phyloP scores from a whole-genome alignment of 441 rosid species.

The Pelargonium citronellum region DNA sequence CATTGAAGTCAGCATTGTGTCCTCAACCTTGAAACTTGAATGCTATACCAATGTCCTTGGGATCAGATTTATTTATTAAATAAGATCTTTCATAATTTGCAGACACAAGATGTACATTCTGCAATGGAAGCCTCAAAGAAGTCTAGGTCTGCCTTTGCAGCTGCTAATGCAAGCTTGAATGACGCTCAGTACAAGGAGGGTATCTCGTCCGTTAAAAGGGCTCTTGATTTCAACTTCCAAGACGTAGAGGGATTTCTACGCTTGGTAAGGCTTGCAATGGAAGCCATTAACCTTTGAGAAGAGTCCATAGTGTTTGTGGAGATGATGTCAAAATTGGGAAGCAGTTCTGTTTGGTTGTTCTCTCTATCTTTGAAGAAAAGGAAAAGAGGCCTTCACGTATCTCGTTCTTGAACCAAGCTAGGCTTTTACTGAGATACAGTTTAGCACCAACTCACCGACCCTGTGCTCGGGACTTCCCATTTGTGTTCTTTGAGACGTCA shows the following conservation, averaged over 20 bases:
- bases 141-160: constrained; percentile 59
- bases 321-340: constrained; percentile 24
- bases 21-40: neutral
- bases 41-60: neutral
- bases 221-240: constrained; percentile 93
- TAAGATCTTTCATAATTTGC: constrained; percentile 28
- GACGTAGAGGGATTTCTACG: constrained; percentile 76
- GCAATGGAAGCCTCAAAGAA: constrained; percentile 95
- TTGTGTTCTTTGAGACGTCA: constrained; percentile 24
- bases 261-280: constrained; percentile 75
- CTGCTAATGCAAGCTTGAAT: constrained; percentile 42
- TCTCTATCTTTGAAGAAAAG: constrained; percentile 13
- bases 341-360: constrained; percentile 20
- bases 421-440: constrained; percentile 17
- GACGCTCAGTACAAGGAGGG: constrained; percentile 53
- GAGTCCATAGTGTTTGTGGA: constrained; percentile 25
- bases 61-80: neutral
- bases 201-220: constrained; percentile 55
- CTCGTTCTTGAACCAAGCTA: constrained; percentile 19
- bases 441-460: constrained; percentile 13
- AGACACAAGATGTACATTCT: constrained; percentile 75
- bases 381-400: constrained; percentile 17
- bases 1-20: no score
- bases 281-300: constrained; percentile 56
- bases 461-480: constrained; percentile 16